These are phyloP conservation scores for Beta macrorhiza DNA, from an alignment of 179 eudicot genomes.

Conservation along the genomic window DNA sequence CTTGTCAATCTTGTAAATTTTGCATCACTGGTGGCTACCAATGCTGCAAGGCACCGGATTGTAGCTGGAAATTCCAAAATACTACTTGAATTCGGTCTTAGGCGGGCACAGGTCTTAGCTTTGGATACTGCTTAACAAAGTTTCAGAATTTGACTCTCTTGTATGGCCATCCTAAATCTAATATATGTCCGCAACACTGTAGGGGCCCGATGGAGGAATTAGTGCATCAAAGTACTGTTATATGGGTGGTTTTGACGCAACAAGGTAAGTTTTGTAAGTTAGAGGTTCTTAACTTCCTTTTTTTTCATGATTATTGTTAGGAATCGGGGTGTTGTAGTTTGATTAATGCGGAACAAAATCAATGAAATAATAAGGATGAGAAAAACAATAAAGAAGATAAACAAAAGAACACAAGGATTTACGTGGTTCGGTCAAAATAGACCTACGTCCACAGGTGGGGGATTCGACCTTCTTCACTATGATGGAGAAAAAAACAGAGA, in stretches of 20 bases:
- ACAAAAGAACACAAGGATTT: too few relatives aligned
- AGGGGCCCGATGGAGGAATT: constrained; percentile 98
- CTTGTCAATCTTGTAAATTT: constrained; percentile 87
- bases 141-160: constrained; percentile 4
- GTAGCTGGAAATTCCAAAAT: constrained; percentile 87
- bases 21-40: constrained; percentile 90
- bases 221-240: constrained; percentile 88
- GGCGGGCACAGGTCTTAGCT: constrained; percentile 81
- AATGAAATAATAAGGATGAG: too few relatives aligned
- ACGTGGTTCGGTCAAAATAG: too few relatives aligned
- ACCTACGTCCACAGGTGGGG: too few relatives aligned
- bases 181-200: not conserved
- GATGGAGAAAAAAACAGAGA: too few relatives aligned
- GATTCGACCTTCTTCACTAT: too few relatives aligned
- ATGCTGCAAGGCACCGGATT: constrained; percentile 95
- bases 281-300: not conserved
- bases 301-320: not conserved
- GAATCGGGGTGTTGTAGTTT: too few relatives aligned
- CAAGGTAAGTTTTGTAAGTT: constrained; percentile 49
- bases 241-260: constrained; percentile 96
- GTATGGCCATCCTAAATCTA: constrained; percentile 1
- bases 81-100: constrained; percentile 93
- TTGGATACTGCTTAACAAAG: not conserved
- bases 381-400: too few relatives aligned
- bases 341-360: too few relatives aligned